Conservation (phyloP, 106 monocot genomes). For the Platanthera guangdongensis region DNA sequence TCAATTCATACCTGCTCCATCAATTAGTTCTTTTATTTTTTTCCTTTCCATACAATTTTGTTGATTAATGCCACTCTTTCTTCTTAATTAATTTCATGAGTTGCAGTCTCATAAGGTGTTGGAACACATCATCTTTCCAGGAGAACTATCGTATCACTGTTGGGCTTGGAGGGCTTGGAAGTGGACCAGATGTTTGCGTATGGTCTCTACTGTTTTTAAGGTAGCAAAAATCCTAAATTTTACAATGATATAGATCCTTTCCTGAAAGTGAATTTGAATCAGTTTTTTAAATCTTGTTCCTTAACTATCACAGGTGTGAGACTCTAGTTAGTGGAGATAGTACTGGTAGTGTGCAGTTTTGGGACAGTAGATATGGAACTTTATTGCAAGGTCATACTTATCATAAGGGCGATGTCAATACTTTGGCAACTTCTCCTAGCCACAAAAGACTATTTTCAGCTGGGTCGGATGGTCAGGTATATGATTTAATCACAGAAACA, state of each 20-base stretch:
- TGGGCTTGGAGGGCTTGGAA: slow-evolving; percentile 68
- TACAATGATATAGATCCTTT: background rate
- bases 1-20: background rate
- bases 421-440: slow-evolving; percentile 61
- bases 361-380: slow-evolving; percentile 82
- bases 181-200: slow-evolving; percentile 64
- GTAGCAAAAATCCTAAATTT: slow-evolving; percentile 19
- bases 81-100: background rate
- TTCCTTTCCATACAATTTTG: background rate
- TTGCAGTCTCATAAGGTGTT: slow-evolving; percentile 83
- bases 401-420: slow-evolving; percentile 84
- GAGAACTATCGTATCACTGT: slow-evolving; percentile 82
- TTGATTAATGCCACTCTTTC: background rate
- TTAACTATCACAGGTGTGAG: slow-evolving; percentile 47
- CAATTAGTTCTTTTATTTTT: background rate
- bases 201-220: slow-evolving; percentile 87
- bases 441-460: slow-evolving; percentile 89
- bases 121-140: slow-evolving; percentile 50
- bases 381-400: slow-evolving; percentile 69
- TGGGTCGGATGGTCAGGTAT: slow-evolving; percentile 95
- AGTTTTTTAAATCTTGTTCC: slow-evolving; percentile 5
- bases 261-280: background rate
- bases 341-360: slow-evolving; percentile 93
- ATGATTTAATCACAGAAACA: background rate
- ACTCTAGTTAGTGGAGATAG: slow-evolving; percentile 94